A percentile compares a stretch with the other conserved stretches of the same genome.
phyloP scores from a whole-genome alignment of 352 stramenopile genomes.

The Elongisporangium anandrum region DNA sequence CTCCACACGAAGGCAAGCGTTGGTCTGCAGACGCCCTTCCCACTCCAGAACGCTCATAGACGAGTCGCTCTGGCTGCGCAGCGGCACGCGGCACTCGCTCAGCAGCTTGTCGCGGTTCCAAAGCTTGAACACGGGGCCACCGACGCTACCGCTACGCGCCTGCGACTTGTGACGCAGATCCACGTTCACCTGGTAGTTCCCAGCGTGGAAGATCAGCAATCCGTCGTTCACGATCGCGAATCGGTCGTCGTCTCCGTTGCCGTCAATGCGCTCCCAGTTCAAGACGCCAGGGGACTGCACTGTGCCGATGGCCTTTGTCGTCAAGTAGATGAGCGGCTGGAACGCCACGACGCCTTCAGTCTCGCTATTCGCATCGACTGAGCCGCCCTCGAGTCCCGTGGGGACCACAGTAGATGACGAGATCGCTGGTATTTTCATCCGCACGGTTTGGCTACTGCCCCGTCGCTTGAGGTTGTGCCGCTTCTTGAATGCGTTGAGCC shows the following conservation, averaged over 20 bases:
- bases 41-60: slow-evolving; percentile 35
- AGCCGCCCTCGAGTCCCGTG: neutral
- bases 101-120: slow-evolving; percentile 37
- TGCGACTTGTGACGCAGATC: slow-evolving; percentile 35
- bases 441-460: neutral
- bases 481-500: slow-evolving; percentile 64
- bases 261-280: slow-evolving; percentile 32
- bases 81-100: slow-evolving; percentile 26
- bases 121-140: slow-evolving; percentile 19
- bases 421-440: neutral
- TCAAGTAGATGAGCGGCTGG: slow-evolving; percentile 28
- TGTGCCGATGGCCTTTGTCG: slow-evolving; percentile 26
- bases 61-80: slow-evolving; percentile 34
- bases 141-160: slow-evolving; percentile 24
- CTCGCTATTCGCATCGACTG: neutral
- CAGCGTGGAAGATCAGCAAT: slow-evolving; percentile 20
- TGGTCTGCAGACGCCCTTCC: slow-evolving; percentile 19
- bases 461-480: slow-evolving; percentile 24
- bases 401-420: neutral
- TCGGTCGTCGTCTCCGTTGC: slow-evolving; percentile 25
- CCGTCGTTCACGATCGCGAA: slow-evolving; percentile 32
- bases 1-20: slow-evolving; percentile 36
- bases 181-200: slow-evolving; percentile 37
- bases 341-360: neutral
- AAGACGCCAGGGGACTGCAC: slow-evolving; percentile 27